phyloP scores from a whole-genome alignment of 208 protist genomes.

The Trypanosoma mega region DNA sequence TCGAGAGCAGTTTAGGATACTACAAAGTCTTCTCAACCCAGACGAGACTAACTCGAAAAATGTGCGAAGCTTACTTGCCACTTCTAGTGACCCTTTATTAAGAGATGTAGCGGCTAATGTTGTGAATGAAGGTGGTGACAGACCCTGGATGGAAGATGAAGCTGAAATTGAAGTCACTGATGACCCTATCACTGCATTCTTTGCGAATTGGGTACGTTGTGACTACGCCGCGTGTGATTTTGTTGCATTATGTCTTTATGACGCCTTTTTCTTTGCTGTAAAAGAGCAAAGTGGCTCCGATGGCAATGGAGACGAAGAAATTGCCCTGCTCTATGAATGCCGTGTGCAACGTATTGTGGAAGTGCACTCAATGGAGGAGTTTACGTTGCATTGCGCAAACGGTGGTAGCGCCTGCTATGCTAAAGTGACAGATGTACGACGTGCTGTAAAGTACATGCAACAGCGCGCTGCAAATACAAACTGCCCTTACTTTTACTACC shows the following conservation, averaged over 20 bases:
- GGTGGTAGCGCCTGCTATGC: constrained; percentile 11
- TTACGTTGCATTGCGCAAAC: not conserved
- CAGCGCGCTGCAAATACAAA: constrained; percentile 6
- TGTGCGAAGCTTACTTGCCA: constrained; percentile 1
- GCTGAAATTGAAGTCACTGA: constrained; percentile 1
- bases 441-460: constrained; percentile 12
- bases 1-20: constrained; percentile 32
- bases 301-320: constrained; percentile 8
- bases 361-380: constrained; percentile 17
- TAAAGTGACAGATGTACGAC: not conserved
- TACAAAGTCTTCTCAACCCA: constrained; percentile 30
- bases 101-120: constrained; percentile 16
- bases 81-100: constrained; percentile 28
- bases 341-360: not conserved
- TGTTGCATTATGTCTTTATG: constrained; percentile 22
- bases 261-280: constrained; percentile 22
- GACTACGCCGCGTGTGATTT: constrained; percentile 20
- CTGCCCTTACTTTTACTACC: constrained; percentile 13
- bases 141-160: not conserved
- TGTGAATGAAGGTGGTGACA: not conserved
- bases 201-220: constrained; percentile 10
- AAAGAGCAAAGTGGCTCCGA: constrained; percentile 23
- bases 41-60: not conserved
- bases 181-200: constrained; percentile 10
- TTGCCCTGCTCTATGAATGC: constrained; percentile 7